Percentiles rank a stretch among this genome's conserved stretches.
Conservation (phyloP, 2,329 filamentous ascomycete genomes). For the Trichothecium roseum region DNA sequence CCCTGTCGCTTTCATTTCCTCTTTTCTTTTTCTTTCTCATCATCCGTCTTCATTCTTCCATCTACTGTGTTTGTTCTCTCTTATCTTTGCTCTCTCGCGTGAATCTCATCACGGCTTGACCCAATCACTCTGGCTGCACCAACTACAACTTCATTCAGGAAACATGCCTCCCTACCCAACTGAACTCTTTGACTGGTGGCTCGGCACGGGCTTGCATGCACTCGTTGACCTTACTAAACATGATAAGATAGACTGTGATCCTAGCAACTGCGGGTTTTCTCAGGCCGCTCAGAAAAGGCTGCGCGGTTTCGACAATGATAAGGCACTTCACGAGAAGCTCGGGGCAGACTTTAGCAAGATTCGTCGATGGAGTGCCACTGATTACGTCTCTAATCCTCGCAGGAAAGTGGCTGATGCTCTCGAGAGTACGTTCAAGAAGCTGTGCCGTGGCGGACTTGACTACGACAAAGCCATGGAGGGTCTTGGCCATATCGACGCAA, state of each 20-base stretch:
- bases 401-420: conserved; percentile 14
- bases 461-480: conserved; percentile 15
- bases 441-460: conserved; percentile 17
- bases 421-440: conserved; percentile 15
- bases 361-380: conserved; percentile 6
- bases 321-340: conserved; percentile 9
- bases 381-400: conserved; percentile 16
- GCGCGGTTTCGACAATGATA: conserved; percentile 19
- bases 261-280: conserved; percentile 20
- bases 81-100: no score
- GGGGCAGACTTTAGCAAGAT: conserved; percentile 10
- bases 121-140: not conserved
- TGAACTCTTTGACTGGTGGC: conserved; percentile 24
- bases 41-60: no score
- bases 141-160: not conserved
- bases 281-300: conserved; percentile 18
- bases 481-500: conserved; percentile 18
- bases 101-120: not conserved
- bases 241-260: conserved; percentile 7
- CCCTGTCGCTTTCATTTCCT: no score
- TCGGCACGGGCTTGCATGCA: conserved; percentile 12
- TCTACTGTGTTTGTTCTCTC: no score
- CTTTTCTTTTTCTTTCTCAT: no score
- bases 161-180: conserved; percentile 19
- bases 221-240: conserved; percentile 15